Conservation (phyloP, 805 yeast species). For the Saccharomycopsis sp. region DNA sequence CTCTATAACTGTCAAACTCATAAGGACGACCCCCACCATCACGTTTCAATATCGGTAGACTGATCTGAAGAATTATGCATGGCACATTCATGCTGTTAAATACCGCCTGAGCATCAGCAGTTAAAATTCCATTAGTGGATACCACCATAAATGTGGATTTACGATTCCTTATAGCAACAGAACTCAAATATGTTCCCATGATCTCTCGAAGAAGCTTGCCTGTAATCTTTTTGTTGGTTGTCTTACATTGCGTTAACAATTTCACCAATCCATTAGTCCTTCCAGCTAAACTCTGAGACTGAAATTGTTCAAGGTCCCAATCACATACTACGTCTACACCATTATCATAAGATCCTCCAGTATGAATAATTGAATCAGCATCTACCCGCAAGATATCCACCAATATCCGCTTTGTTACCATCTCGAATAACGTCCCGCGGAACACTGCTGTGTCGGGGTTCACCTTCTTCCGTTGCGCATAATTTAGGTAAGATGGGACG, state of each 20-base stretch:
- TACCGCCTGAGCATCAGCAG: conserved; percentile 12
- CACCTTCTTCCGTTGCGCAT: conserved; percentile 9
- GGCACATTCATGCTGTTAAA: conserved; percentile 7
- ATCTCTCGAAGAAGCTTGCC: conserved; percentile 16
- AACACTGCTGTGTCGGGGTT: conserved; percentile 10
- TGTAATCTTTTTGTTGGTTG: conserved; percentile 14
- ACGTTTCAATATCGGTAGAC: background rate
- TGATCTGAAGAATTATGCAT: background rate
- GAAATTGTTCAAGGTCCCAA: conserved; percentile 17
- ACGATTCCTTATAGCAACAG: background rate
- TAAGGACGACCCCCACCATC: background rate
- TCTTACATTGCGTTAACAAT: conserved; percentile 18
- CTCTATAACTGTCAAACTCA: background rate
- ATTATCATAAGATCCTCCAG: conserved; percentile 20
- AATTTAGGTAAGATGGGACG: background rate
- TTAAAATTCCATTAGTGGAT: conserved; percentile 9
- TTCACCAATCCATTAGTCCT: background rate
- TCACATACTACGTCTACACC: conserved; percentile 19
- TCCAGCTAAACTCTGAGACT: background rate
- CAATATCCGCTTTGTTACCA: conserved; percentile 13
- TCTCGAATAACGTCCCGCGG: conserved; percentile 16
- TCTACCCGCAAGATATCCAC: conserved; percentile 4
- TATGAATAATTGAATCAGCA: conserved; percentile 1
- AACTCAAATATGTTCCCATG: conserved; percentile 8
- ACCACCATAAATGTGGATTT: conserved; percentile 8